Evolutionary conservation across 176 grass and related monocot species (phyloP), one percentile per base, ranked within the genome.

Genomic region (Carex cristatella): DNA sequence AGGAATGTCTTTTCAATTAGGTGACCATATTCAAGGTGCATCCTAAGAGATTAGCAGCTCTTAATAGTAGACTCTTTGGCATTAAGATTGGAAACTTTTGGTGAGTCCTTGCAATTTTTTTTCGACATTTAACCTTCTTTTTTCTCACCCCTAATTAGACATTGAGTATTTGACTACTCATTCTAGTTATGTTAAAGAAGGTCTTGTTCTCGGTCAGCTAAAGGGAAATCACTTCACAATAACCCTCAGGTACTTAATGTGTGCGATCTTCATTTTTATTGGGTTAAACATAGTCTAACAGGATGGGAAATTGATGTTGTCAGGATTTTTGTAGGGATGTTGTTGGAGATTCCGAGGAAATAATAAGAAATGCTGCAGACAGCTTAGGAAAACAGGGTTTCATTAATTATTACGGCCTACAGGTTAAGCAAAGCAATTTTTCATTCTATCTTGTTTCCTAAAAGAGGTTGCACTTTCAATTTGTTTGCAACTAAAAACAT

Each of bases 361-460:
- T 88, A 85, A 92, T 99, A 84, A 95, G 90, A 86, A 65, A 84
- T 87, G 88, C 96, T 82, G 72, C 88, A 69, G 70, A 92, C 89
- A 87, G 91, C 19, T 86, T 99, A 81, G 85, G 87, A 92, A 94
- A 87, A 70, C 85, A 91, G 85, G 96, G 96, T 63, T 99, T 95
- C 88, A 95, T 99, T 84, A 99, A 95, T 79, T 99, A 99, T 69
- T 99, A 88, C 85, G 96, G 96, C 79, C 94, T 99, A 86, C 96
- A 99, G 88, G 96, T 94, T 85, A 16, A 53, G 74, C 12, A 78
- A 78, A 56, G 19, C 74, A 57, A 33, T 57, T 49, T 78, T 77
- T 78, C 30, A 5, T 10, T 71, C 30, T 15, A 78, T 78, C 51
- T 77, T 77, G 12, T 78, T 77, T 35, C 23, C 23, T 78, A 57